Conservation (phyloP, 1,139 yeast species). For the Eremothecium sinecaudum region DNA sequence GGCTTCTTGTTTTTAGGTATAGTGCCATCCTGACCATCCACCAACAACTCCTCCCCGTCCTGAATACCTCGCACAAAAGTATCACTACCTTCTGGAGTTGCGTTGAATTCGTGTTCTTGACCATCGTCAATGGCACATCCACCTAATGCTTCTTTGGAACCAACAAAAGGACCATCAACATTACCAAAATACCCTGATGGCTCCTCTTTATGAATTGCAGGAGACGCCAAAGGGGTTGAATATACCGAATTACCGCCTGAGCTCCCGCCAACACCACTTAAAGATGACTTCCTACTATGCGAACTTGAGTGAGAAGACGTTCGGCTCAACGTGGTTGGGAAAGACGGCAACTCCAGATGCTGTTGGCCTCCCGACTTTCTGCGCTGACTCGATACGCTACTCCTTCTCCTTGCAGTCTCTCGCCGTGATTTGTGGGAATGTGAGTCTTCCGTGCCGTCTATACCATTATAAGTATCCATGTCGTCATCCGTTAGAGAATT, state of each 20-base stretch:
- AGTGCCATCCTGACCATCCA: conserved; percentile 4
- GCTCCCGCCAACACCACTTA: conserved; percentile 13
- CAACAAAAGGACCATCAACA: conserved; percentile 1
- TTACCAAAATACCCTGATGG: conserved; percentile 16
- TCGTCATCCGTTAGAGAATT: conserved; percentile 29
- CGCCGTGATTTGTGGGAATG: conserved; percentile 10
- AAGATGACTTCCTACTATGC: conserved; percentile 27
- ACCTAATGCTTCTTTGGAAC: conserved; percentile 4
- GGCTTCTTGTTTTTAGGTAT: conserved; percentile 22
- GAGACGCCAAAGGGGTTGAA: conserved; percentile 27
- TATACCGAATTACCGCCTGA: conserved; percentile 25
- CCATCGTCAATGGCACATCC: not conserved
- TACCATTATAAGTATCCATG: conserved; percentile 10
- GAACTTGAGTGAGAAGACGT: conserved; percentile 20
- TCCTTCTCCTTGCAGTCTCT: conserved; percentile 3
- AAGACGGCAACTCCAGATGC: conserved; percentile 11
- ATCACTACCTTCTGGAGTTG: conserved; percentile 7
- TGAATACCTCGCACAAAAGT: conserved; percentile 12
- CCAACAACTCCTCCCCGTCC: conserved; percentile 10
- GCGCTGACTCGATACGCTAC: conserved; percentile 3
- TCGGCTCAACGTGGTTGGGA: conserved; percentile 9
- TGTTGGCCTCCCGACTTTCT: conserved; percentile 8
- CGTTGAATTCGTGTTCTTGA: conserved; percentile 6
- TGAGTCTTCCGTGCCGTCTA: conserved; percentile 10
- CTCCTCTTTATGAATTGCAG: conserved; percentile 17